Conservation (phyloP, 345 rosid species). For the Syzygium jambos region DNA sequence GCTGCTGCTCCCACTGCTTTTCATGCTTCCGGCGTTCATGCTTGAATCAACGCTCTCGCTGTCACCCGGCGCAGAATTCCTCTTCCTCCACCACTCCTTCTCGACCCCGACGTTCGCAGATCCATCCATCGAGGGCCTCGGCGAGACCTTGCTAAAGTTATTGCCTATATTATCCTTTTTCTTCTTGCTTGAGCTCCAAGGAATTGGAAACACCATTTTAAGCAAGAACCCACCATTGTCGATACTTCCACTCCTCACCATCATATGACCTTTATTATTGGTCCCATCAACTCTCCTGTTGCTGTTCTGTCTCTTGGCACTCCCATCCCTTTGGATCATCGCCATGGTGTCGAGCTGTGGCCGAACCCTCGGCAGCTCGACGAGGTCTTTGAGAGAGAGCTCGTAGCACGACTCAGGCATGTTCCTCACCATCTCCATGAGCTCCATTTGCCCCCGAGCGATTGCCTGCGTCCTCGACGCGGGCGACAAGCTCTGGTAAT, state of each 20-base stretch:
- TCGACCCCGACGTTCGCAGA: conserved; percentile 22
- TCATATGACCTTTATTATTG: conserved; percentile 6
- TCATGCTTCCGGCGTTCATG: conserved; percentile 25
- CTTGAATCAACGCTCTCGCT: conserved; percentile 33
- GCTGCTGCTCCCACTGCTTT: conserved; percentile 37
- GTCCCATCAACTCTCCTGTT: conserved; percentile 2
- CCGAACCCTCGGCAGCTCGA: conserved; percentile 28
- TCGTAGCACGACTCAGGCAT: conserved; percentile 94
- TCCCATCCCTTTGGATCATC: background rate
- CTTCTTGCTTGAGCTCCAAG: conserved; percentile 33
- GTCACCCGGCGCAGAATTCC: conserved; percentile 17
- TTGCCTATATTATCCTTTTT: conserved; percentile 9
- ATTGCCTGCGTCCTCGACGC: conserved; percentile 62
- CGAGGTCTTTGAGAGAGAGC: conserved; percentile 73
- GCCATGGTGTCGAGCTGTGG: conserved; percentile 3
- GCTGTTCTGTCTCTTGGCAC: conserved; percentile 7
- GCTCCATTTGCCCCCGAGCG: conserved; percentile 80
- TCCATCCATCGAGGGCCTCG: conserved; percentile 37
- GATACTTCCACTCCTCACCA: conserved; percentile 27
- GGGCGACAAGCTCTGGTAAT: conserved; percentile 59
- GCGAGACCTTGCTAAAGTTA: conserved; percentile 23
- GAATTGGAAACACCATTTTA: conserved; percentile 61
- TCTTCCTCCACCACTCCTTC: conserved; percentile 68
- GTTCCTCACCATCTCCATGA: conserved; percentile 81
- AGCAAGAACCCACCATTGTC: conserved; percentile 55